Base-by-base conservation (phyloP, 116 monocot genomes). In the Papilionanthe hybrid region DNA sequence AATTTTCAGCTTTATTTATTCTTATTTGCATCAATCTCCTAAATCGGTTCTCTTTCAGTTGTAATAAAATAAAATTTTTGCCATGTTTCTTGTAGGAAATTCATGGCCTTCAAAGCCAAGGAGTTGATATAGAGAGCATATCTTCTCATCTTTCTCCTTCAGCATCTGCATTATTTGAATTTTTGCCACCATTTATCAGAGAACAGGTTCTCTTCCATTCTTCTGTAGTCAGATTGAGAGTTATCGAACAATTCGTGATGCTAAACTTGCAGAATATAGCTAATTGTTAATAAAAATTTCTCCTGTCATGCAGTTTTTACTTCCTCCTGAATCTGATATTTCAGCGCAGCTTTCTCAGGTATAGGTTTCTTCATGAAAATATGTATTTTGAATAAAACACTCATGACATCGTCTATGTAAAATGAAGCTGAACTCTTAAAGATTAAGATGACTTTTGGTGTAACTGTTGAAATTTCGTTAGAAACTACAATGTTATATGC, bases 341-440 rank as follows among this genome's bases (percentile, higher is more conserved):
- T 92, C 97, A 45, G 92, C 94, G 32, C 94, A 94, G 55, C 78
- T 94, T 17, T 97, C 94, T 53, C 94, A 97, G 94, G 97, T 97
- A 79, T 82, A 3, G 53, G 18, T 18, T 53, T 15, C 15, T 53
- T 15, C 53, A 15, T 53, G 53, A 53, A 13, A 53, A 53, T 50
- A 50, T 53, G 53, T 53, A 4, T 53, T 53, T 18, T 53, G 53
- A 53, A 53, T 18, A 15, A 15, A 53, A 32, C 0, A 32, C 3
- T 1, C 3, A 0, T 32, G 32, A 32, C 32, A 32, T 3, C 32
- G 32, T 32, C 32, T 3, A 32, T 32, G 32, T 32, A 32, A 32
- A 32, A 32, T 32, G 32, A 32, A 32, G 32, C 32, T 32, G 32
- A 32, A 32, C 32, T 32, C 32, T 32, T 32, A 32, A 32, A 32